Evolutionary conservation across 169 alveolate genomes (phyloP).

Genomic region (Cryptosporidium canis): DNA sequence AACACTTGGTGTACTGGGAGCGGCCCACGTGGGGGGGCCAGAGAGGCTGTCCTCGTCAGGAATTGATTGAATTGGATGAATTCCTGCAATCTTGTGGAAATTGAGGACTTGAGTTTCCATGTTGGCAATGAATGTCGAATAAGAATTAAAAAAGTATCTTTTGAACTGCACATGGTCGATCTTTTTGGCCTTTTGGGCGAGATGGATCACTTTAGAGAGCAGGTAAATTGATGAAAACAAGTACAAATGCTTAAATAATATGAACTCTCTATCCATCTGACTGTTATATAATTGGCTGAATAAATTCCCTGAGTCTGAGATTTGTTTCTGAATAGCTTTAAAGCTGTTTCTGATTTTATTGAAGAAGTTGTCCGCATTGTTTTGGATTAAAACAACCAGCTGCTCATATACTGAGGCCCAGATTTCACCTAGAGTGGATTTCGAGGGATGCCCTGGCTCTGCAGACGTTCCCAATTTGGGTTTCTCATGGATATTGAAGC

Average conservation of each 20-base stretch:
- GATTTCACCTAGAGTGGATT: background rate
- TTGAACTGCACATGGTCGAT: background rate
- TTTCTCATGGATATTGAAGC: background rate
- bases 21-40: too few species aligned
- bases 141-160: slow-evolving; percentile 27
- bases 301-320: background rate
- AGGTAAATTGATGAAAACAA: slow-evolving; percentile 2
- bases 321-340: background rate
- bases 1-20: background rate
- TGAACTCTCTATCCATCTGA: background rate
- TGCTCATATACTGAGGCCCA: background rate
- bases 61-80: background rate
- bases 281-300: background rate
- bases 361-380: background rate
- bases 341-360: background rate
- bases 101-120: background rate
- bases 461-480: background rate
- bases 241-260: background rate
- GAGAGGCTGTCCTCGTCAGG: background rate
- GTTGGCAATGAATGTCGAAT: slow-evolving; percentile 6
- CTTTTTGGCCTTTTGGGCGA: background rate
- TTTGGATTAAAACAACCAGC: background rate
- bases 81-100: background rate
- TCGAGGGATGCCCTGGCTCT: background rate
- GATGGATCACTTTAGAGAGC: background rate